A percentile compares a stretch with the other conserved stretches of the same genome.
Evolutionary conservation across 345 rosid species (phyloP).

Genomic region (Dipteronia dyeriana): DNA sequence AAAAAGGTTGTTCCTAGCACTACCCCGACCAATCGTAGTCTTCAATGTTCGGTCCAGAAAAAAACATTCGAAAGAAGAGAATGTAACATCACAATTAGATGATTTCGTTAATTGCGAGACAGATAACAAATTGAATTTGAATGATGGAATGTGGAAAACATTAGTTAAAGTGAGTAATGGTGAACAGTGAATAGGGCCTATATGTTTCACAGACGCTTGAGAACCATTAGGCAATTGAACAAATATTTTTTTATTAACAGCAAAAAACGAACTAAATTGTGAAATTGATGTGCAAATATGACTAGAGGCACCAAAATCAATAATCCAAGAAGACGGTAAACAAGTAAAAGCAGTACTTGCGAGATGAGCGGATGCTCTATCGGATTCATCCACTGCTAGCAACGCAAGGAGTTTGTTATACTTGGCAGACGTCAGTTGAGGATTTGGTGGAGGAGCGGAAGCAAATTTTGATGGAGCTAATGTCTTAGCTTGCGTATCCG

Average conservation of each 20-base stretch:
- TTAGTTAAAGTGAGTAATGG: too few species aligned
- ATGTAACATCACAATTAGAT: too few species aligned
- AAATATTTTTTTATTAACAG: background rate
- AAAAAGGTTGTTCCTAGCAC: background rate
- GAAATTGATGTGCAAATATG: background rate
- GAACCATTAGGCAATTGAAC: too few species aligned
- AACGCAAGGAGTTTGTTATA: background rate
- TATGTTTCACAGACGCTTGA: too few species aligned
- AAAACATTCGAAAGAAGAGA: too few species aligned
- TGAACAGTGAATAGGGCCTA: too few species aligned
- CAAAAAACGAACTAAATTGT: background rate
- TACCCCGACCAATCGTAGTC: background rate
- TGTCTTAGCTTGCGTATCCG: background rate
- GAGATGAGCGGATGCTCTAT: background rate
- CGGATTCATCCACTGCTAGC: background rate
- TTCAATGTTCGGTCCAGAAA: too few species aligned
- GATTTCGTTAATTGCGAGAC: too few species aligned
- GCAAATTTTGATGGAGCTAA: background rate
- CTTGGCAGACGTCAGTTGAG: background rate
- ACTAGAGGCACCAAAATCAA: background rate
- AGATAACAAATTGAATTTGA: too few species aligned
- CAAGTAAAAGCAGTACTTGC: background rate
- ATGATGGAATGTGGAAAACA: too few species aligned
- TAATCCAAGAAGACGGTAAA: slow-evolving; percentile 2
- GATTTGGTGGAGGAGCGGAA: background rate